Conservation (phyloP, 306 rosid genomes). For the Alnus rubra region DNA sequence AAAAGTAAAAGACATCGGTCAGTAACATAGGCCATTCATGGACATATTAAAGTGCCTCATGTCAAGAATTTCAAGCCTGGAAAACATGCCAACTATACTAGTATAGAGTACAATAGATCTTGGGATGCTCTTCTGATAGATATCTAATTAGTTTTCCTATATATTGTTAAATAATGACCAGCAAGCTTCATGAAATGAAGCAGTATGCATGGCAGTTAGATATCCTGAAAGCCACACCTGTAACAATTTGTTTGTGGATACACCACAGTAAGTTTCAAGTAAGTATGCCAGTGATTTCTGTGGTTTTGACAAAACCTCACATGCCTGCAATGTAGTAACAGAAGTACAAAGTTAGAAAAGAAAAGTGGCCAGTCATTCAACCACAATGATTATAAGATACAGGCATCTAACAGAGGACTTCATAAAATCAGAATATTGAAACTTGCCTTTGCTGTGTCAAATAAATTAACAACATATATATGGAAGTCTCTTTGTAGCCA, state of each 20-base stretch:
- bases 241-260: constrained; percentile 76
- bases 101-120: background rate
- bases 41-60: background rate
- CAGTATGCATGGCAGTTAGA: constrained; percentile 4
- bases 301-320: constrained; percentile 85
- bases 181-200: constrained; percentile 21
- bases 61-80: background rate
- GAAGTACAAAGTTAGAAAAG: constrained; percentile 12
- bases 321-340: constrained; percentile 64
- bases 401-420: constrained; percentile 14
- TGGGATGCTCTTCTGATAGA: background rate
- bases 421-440: constrained; percentile 13
- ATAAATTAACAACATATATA: constrained; percentile 77
- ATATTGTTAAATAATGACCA: constrained; percentile 8
- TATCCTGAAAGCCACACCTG: constrained; percentile 58
- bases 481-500: constrained; percentile 98
- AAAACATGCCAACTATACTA: background rate
- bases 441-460: constrained; percentile 88
- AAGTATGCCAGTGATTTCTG: constrained; percentile 91
- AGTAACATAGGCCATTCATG: background rate
- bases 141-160: background rate
- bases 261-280: constrained; percentile 85
- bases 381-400: constrained; percentile 2
- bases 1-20: background rate
- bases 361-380: constrained; percentile 10